phyloP scores from a whole-genome alignment of 768 basidiomycete species.

The Cyclocybe cylindracea region DNA sequence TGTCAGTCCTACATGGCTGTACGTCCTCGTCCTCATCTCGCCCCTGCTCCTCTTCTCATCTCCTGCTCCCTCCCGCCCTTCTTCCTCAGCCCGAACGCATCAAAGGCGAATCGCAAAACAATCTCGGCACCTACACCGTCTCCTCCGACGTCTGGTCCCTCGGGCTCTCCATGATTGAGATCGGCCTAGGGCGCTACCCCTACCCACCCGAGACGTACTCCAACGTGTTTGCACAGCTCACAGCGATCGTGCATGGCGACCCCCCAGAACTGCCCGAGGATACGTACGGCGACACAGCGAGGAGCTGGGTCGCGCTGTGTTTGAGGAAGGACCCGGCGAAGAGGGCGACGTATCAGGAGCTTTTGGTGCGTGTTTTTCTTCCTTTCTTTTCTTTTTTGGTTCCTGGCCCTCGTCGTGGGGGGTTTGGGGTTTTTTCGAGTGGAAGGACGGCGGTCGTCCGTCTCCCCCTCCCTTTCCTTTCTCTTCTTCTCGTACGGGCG shows the following conservation, averaged over 20 bases:
- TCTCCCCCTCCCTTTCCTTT: constrained; percentile 1
- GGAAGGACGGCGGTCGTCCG: not conserved
- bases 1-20: constrained; percentile 99
- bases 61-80: not conserved
- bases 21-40: constrained; percentile 29
- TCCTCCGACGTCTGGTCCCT: constrained; percentile 98
- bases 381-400: not conserved
- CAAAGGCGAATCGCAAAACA: constrained; percentile 88
- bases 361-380: constrained; percentile 56
- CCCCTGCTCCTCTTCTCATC: not conserved
- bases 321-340: constrained; percentile 77
- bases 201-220: constrained; percentile 97
- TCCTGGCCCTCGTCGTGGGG: not conserved
- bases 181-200: constrained; percentile 87
- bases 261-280: constrained; percentile 83
- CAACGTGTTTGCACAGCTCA: constrained; percentile 93
- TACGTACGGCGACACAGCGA: constrained; percentile 64
- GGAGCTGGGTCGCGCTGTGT: constrained; percentile 82
- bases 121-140: constrained; percentile 89
- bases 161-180: constrained; percentile 91
- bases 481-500: constrained; percentile 43
- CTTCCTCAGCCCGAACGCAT: constrained; percentile 85
- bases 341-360: constrained; percentile 80
- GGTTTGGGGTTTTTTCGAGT: not conserved
- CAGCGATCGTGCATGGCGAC: constrained; percentile 96